A percentile compares a stretch with the other conserved stretches of the same genome.
Conservation (phyloP, 306 rosid genomes). For the Fragaria iinumae region DNA sequence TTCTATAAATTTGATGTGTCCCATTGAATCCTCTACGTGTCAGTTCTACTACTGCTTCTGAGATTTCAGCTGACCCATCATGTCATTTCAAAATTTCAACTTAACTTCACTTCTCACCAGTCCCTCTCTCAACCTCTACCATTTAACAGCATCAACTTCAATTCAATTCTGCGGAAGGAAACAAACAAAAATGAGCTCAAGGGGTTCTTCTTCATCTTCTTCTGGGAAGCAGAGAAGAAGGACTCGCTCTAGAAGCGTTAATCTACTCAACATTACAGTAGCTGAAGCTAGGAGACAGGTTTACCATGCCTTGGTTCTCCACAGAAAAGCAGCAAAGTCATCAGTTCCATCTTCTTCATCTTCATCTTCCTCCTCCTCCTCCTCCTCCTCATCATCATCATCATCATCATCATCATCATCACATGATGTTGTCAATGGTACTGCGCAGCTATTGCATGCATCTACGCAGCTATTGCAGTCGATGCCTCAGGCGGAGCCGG, state of each 20-base stretch:
- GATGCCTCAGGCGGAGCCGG: constrained; percentile 57
- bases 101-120: neutral
- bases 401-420: constrained; percentile 20
- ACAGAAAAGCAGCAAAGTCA: constrained; percentile 29
- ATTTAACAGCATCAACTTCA: neutral
- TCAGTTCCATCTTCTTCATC: constrained; percentile 6
- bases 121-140: neutral
- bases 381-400: constrained; percentile 19
- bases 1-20: constrained; percentile 57
- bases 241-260: constrained; percentile 16
- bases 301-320: constrained; percentile 32
- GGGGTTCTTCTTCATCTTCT: neutral
- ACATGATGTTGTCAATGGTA: constrained; percentile 20
- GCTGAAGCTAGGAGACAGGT: constrained; percentile 39
- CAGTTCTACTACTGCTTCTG: constrained; percentile 26
- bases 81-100: neutral
- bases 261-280: constrained; percentile 16
- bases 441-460: constrained; percentile 33
- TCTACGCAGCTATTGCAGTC: constrained; percentile 45
- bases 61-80: constrained; percentile 23
- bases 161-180: neutral
- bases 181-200: constrained; percentile 11
- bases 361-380: neutral
- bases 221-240: constrained; percentile 26
- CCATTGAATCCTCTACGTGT: constrained; percentile 42